A percentile compares a stretch with the other conserved stretches of the same genome.
Evolutionary conservation across 306 rosid species (phyloP).

Genomic region (Rosa chinensis): DNA sequence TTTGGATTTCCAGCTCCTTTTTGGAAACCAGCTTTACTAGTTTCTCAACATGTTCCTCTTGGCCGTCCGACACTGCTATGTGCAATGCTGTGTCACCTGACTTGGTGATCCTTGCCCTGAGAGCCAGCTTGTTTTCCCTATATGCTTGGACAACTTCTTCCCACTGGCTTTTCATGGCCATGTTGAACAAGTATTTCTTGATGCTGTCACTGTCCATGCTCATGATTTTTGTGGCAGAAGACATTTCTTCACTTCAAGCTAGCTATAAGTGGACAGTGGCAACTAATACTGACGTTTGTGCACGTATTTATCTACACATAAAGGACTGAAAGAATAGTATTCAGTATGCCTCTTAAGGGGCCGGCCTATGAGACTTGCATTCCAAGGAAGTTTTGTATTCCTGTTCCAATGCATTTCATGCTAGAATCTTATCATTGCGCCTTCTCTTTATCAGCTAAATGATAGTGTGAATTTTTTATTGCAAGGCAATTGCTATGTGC

Average conservation of each 20-base stretch:
- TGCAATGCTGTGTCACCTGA: slow-evolving; percentile 47
- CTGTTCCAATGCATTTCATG: background rate
- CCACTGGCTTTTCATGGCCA: slow-evolving; percentile 45
- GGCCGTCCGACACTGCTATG: slow-evolving; percentile 37
- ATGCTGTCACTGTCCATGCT: background rate
- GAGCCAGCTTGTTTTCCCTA: background rate
- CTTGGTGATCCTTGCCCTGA: slow-evolving; percentile 12
- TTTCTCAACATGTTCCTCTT: background rate
- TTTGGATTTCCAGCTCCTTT: background rate
- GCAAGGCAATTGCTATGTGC: background rate
- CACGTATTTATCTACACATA: background rate
- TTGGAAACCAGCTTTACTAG: background rate
- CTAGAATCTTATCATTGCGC: background rate
- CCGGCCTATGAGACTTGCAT: background rate
- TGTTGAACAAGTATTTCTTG: slow-evolving; percentile 6
- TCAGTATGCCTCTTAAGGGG: background rate
- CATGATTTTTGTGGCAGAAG: background rate
- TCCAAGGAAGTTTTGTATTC: background rate
- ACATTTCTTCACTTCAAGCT: background rate
- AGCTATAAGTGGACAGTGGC: background rate
- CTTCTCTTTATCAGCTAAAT: background rate
- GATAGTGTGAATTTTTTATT: background rate
- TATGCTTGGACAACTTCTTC: background rate
- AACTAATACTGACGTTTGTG: background rate
- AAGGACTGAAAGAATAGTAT: background rate